Percentiles rank a stretch among this genome's conserved stretches.
phyloP scores from a whole-genome alignment of 768 basidiomycete species.

The Neoboletus magnificus region DNA sequence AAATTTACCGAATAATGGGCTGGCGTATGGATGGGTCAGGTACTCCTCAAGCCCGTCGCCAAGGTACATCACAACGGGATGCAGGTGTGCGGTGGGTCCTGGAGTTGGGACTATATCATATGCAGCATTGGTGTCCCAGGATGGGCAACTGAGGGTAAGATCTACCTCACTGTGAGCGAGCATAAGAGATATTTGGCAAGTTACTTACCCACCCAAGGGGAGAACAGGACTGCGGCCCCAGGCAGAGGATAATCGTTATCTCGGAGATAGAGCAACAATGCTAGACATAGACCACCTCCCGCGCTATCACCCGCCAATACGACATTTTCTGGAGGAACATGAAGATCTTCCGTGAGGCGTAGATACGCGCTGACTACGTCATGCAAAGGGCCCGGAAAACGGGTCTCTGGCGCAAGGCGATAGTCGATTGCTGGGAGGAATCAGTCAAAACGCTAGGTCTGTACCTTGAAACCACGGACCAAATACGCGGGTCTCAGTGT shows the following conservation, averaged over 20 bases:
- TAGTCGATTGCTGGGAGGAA: conserved; percentile 75
- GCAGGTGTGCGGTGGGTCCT: conserved; percentile 73
- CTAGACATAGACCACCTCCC: conserved; percentile 84
- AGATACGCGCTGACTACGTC: conserved; percentile 88
- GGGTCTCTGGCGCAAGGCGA: conserved; percentile 91
- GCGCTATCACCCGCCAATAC: conserved; percentile 90
- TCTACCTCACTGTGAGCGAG: conserved; percentile 42
- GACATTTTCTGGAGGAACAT: conserved; percentile 89
- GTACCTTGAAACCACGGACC: conserved; percentile 38
- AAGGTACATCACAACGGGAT: conserved; percentile 92
- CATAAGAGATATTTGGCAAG: background rate
- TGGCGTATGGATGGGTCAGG: conserved; percentile 94
- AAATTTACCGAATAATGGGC: conserved; percentile 90
- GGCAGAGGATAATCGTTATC: conserved; percentile 86
- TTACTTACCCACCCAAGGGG: conserved; percentile 89
- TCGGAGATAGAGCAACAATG: conserved; percentile 89
- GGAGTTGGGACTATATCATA: conserved; percentile 82
- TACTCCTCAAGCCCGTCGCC: conserved; percentile 77
- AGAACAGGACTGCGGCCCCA: conserved; percentile 83
- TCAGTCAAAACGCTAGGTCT: background rate
- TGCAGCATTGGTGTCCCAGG: conserved; percentile 93
- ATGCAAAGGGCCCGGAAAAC: conserved; percentile 85
- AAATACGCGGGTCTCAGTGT: conserved; percentile 86
- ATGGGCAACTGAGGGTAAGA: conserved; percentile 94
- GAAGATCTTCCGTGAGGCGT: conserved; percentile 80